Conservation (phyloP, 2,329 filamentous ascomycete species). For the Neocatenulostroma microsporum region DNA sequence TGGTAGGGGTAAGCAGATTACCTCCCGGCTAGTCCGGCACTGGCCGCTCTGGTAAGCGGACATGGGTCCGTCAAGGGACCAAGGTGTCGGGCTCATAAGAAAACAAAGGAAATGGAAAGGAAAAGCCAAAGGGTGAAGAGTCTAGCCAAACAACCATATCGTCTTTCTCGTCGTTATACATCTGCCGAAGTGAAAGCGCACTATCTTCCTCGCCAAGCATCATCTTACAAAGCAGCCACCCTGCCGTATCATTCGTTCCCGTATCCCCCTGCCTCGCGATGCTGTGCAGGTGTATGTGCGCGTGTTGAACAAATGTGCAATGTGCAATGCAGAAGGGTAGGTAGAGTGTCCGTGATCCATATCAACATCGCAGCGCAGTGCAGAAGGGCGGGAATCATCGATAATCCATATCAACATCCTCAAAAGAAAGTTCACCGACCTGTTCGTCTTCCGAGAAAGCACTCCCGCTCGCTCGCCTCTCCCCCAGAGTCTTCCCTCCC, state of each 20-base stretch:
- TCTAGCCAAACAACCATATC: too few species aligned
- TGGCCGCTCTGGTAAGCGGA: too few species aligned
- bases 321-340: not conserved
- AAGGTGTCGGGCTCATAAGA: too few species aligned
- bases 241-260: not conserved
- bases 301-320: not conserved
- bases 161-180: constrained; percentile 2
- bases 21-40: too few species aligned
- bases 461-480: constrained; percentile 55
- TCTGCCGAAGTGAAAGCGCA: not conserved
- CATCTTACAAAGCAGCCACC: constrained; percentile 1
- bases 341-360: not conserved
- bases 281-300: constrained; percentile 1
- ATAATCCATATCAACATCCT: constrained; percentile 55
- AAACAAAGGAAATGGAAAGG: too few species aligned
- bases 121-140: too few species aligned
- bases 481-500: constrained; percentile 9
- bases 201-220: constrained; percentile 6
- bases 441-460: constrained; percentile 49
- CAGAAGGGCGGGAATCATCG: constrained; percentile 34
- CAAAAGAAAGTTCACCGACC: constrained; percentile 59
- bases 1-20: constrained; percentile 1
- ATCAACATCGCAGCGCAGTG: too few species aligned
- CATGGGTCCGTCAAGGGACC: too few species aligned
- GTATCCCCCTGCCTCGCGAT: not conserved